Percentiles rank a stretch among this genome's conserved stretches.
Conservation (phyloP, 257 asterid genomes). For the Ehretia macrophylla region DNA sequence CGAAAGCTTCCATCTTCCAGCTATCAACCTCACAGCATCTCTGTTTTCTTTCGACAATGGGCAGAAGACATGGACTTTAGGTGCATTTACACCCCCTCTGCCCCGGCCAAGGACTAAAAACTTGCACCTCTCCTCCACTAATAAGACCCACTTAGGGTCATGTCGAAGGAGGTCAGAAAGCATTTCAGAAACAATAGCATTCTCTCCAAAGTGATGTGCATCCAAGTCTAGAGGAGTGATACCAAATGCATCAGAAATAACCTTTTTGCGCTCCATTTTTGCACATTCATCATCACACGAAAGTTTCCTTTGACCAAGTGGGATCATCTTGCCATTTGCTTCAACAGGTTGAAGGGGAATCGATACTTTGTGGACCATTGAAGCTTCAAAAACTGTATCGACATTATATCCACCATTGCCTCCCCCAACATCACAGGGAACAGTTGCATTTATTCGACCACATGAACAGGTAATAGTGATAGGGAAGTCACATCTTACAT, state of each 20-base stretch:
- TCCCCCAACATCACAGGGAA: slow-evolving; percentile 95
- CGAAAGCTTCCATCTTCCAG: slow-evolving; percentile 95
- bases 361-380: slow-evolving; percentile 66
- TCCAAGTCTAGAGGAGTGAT: slow-evolving; percentile 56
- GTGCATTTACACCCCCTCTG: slow-evolving; percentile 62
- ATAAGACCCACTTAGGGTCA: slow-evolving; percentile 81
- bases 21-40: slow-evolving; percentile 82
- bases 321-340: slow-evolving; percentile 49
- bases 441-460: slow-evolving; percentile 69
- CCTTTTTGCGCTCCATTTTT: slow-evolving; percentile 78
- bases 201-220: slow-evolving; percentile 85
- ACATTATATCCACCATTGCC: slow-evolving; percentile 24
- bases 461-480: slow-evolving; percentile 81
- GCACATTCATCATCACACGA: slow-evolving; percentile 88
- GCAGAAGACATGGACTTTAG: slow-evolving; percentile 87
- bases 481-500: slow-evolving; percentile 81
- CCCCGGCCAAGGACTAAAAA: slow-evolving; percentile 75
- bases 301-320: slow-evolving; percentile 86
- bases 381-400: slow-evolving; percentile 64
- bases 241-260: slow-evolving; percentile 94
- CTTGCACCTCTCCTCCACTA: slow-evolving; percentile 90
- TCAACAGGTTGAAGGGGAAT: slow-evolving; percentile 67
- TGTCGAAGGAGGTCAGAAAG: slow-evolving; percentile 85
- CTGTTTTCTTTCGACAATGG: slow-evolving; percentile 83
- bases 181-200: slow-evolving; percentile 72